Evolutionary conservation across 1,284 basidiomycete species (phyloP).

Genomic region (Thecaphora thlaspeos): DNA sequence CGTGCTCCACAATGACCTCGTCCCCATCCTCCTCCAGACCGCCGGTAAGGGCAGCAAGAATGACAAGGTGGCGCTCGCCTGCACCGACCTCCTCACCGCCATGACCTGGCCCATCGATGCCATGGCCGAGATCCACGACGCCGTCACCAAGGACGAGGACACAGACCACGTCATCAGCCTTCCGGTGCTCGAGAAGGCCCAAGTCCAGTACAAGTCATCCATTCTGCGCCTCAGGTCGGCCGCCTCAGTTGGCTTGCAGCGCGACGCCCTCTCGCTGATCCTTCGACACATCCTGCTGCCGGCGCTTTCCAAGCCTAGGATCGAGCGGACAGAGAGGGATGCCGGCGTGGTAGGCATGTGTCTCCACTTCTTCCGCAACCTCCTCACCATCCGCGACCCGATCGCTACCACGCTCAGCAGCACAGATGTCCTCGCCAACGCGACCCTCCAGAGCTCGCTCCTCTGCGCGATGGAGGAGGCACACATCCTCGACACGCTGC

Average conservation of each 20-base stretch:
- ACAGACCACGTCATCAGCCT: constrained; percentile 32
- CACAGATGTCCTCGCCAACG: constrained; percentile 37
- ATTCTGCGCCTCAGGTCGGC: constrained; percentile 42
- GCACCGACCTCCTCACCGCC: constrained; percentile 55
- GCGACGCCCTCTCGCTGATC: constrained; percentile 43
- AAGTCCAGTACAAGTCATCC: constrained; percentile 53
- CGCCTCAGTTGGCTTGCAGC: constrained; percentile 15
- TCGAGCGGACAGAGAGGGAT: constrained; percentile 45
- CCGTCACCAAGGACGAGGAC: constrained; percentile 44
- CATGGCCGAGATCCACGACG: constrained; percentile 45
- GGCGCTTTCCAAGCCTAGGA: constrained; percentile 46
- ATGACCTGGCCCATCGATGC: constrained; percentile 57
- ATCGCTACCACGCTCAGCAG: constrained; percentile 41
- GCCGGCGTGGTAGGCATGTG: constrained; percentile 52
- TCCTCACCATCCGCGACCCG: constrained; percentile 54
- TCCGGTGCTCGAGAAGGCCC: constrained; percentile 33
- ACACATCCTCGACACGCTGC: constrained; percentile 49
- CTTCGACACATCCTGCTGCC: constrained; percentile 51
- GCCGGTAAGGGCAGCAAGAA: constrained; percentile 43
- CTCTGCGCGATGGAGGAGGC: constrained; percentile 42
- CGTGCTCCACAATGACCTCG: constrained; percentile 51
- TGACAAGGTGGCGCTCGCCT: constrained; percentile 52
- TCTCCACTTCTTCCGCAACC: constrained; percentile 55
- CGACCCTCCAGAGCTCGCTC: constrained; percentile 50
- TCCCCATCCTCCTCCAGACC: constrained; percentile 53